A percentile compares a stretch with the other conserved stretches of the same genome.
Evolutionary conservation across 768 basidiomycete species (phyloP).

Genomic region (Tylopilus felleus): DNA sequence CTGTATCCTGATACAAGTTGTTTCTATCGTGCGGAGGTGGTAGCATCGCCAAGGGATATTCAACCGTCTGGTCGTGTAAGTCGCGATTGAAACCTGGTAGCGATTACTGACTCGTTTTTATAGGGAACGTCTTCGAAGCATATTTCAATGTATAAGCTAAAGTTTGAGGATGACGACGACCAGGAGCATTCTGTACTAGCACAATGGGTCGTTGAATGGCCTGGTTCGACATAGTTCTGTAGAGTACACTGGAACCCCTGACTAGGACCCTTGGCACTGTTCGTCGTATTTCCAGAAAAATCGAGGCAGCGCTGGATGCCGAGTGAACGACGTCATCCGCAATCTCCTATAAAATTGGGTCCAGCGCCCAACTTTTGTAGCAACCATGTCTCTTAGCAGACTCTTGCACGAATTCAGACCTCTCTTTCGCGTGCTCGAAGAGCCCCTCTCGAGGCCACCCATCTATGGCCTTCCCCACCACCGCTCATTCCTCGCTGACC

Average conservation of each 20-base stretch:
- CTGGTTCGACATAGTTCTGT: slow-evolving; percentile 28
- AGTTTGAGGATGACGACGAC: slow-evolving; percentile 87
- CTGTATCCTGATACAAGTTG: slow-evolving; percentile 91
- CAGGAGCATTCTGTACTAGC: slow-evolving; percentile 76
- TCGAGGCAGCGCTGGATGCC: slow-evolving; percentile 10
- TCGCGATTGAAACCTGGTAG: not conserved
- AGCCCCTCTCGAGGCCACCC: slow-evolving; percentile 49
- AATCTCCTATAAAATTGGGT: not conserved
- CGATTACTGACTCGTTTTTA: slow-evolving; percentile 11
- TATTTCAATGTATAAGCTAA: slow-evolving; percentile 66
- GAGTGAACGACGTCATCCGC: slow-evolving; percentile 11
- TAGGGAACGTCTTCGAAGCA: slow-evolving; percentile 42
- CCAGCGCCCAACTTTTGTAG: not conserved
- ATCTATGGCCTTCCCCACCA: slow-evolving; percentile 27
- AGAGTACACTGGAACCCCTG: too few species aligned
- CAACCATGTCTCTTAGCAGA: slow-evolving; percentile 62
- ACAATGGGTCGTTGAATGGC: slow-evolving; percentile 82
- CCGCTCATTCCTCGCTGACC: slow-evolving; percentile 47
- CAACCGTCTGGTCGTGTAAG: slow-evolving; percentile 38
- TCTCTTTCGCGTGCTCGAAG: slow-evolving; percentile 72
- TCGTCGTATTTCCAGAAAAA: slow-evolving; percentile 16
- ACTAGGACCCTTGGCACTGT: slow-evolving; percentile 15
- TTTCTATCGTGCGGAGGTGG: slow-evolving; percentile 85
- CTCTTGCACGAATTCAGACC: slow-evolving; percentile 70
- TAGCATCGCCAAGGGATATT: slow-evolving; percentile 56